These are phyloP conservation scores for Rhizopus delemar DNA, from an alignment of 371 early-diverging fungal genomes.

Conservation along the genomic window DNA sequence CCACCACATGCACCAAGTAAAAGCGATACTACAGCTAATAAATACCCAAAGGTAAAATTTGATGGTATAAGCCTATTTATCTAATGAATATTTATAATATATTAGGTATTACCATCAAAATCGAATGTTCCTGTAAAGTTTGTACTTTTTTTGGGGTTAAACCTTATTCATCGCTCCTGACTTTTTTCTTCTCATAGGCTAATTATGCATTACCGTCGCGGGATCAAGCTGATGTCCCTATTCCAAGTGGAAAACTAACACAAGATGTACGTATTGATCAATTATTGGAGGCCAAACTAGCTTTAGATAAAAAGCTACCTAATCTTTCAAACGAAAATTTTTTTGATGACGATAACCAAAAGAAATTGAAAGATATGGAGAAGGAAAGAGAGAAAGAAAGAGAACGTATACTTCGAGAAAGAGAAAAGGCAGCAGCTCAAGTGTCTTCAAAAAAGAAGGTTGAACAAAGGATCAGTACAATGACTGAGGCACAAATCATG, in stretches of 20 bases:
- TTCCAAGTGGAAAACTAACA: background rate
- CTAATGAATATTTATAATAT: no score
- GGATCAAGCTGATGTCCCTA: background rate
- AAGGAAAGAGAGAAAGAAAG: constrained; percentile 27
- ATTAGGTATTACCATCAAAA: background rate
- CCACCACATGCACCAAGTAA: constrained; percentile 10
- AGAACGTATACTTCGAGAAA: constrained; percentile 35
- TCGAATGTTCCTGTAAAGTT: background rate
- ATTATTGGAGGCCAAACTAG: background rate
- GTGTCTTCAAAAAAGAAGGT: constrained; percentile 54
- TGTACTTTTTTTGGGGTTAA: no score
- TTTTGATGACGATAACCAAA: background rate
- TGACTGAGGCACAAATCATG: constrained; percentile 93
- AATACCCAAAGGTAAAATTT: no score
- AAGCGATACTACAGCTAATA: no score
- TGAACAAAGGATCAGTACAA: constrained; percentile 75
- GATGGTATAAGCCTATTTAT: no score
- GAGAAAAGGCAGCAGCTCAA: constrained; percentile 42
- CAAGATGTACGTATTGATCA: background rate
- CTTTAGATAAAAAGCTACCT: background rate
- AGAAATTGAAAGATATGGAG: constrained; percentile 5
- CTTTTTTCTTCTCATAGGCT: background rate
- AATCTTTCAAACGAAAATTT: background rate
- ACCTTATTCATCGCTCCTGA: background rate
- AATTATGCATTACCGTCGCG: background rate